These are phyloP conservation scores for Boeremia lycopersici DNA, from an alignment of 2,329 filamentous ascomycete genomes.

Conservation along the genomic window DNA sequence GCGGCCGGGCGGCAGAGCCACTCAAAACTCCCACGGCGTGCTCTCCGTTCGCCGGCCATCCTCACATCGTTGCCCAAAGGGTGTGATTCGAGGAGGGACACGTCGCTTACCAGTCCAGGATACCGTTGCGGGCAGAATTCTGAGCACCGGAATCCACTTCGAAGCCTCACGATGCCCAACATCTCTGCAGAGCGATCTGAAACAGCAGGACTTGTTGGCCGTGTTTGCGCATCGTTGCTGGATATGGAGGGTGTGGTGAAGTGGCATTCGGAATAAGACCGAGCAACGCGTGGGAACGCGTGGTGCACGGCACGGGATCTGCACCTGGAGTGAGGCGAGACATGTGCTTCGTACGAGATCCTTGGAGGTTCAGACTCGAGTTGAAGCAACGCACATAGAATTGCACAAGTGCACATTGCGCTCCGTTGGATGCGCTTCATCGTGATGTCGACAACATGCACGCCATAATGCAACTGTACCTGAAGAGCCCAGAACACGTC, in stretches of 20 bases:
- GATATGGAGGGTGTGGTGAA: not conserved
- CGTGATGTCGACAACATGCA: not conserved
- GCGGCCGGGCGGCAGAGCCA: not conserved
- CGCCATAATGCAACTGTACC: constrained; percentile 1
- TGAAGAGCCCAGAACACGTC: not conserved
- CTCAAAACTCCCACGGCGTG: not conserved
- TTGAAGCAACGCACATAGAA: too few species aligned
- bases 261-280: constrained; percentile 5
- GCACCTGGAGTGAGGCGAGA: constrained; percentile 8
- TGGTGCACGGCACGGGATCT: not conserved
- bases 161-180: constrained; percentile 28
- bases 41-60: not conserved
- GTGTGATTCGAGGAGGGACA: constrained; percentile 12
- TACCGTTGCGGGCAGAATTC: constrained; percentile 22
- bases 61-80: constrained; percentile 1
- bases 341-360: too few species aligned
- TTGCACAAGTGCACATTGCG: not conserved
- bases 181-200: not conserved
- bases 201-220: constrained; percentile 2
- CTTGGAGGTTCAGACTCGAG: too few species aligned
- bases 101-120: constrained; percentile 18
- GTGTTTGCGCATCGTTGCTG: constrained; percentile 9
- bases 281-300: constrained; percentile 8
- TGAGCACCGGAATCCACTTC: constrained; percentile 18
- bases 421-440: not conserved